A percentile compares a stretch with the other conserved stretches of the same genome.
phyloP scores from a whole-genome alignment of 805 yeast species.

The Myxozyma nipponensis region DNA sequence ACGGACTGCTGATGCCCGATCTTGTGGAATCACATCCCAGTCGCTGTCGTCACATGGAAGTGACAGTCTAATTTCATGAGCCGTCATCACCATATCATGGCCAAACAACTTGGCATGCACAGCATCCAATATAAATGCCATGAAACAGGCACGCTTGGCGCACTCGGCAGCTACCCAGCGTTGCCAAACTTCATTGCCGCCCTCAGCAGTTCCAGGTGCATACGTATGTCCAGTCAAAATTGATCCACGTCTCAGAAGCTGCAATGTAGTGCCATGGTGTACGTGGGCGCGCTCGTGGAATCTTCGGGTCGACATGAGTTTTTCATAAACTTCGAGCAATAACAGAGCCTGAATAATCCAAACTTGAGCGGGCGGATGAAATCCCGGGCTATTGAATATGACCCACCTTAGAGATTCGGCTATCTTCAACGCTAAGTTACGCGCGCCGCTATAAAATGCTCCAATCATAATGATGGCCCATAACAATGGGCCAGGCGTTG shows the following conservation, averaged over 20 bases:
- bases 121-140: conserved; percentile 79
- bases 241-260: conserved; percentile 69
- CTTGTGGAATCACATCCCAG: conserved; percentile 46
- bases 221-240: conserved; percentile 41
- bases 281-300: conserved; percentile 79
- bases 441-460: conserved; percentile 41
- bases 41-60: conserved; percentile 61
- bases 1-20: conserved; percentile 27
- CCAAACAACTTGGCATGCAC: conserved; percentile 76
- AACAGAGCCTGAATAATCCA: conserved; percentile 75
- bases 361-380: conserved; percentile 69
- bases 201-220: conserved; percentile 4
- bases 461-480: conserved; percentile 58
- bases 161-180: conserved; percentile 79
- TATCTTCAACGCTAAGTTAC: conserved; percentile 44
- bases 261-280: conserved; percentile 84
- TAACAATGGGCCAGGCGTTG: conserved; percentile 49
- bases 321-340: conserved; percentile 74
- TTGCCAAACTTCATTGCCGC: conserved; percentile 44
- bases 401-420: conserved; percentile 63
- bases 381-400: conserved; percentile 65
- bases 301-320: conserved; percentile 60
- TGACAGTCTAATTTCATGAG: conserved; percentile 58
- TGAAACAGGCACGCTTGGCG: conserved; percentile 69
- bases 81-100: conserved; percentile 56